Evolutionary conservation across 2,329 filamentous ascomycete species (phyloP).

Genomic region (Pseudophaeomoniella oleicola): DNA sequence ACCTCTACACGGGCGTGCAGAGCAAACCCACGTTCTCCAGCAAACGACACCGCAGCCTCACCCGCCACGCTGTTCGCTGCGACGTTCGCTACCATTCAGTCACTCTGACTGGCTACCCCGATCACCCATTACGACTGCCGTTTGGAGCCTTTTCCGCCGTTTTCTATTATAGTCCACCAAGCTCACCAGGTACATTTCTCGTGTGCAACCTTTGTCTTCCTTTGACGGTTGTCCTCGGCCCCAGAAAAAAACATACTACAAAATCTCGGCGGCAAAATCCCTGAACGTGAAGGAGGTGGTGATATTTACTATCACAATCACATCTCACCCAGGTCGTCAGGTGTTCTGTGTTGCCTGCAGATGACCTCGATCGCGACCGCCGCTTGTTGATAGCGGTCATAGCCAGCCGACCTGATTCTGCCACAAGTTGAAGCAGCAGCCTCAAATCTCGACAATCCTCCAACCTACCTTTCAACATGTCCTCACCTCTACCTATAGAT

Average conservation of each 20-base stretch:
- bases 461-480: slow-evolving; percentile 5
- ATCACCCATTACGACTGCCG: background rate
- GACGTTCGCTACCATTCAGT: background rate
- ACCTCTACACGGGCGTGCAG: too few relatives aligned
- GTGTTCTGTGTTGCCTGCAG: background rate
- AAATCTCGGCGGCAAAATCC: background rate
- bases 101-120: background rate
- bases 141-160: too few relatives aligned
- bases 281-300: background rate
- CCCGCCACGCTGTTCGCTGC: background rate
- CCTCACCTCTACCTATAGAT: slow-evolving; percentile 44
- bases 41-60: background rate
- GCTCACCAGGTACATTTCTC: too few relatives aligned
- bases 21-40: too few relatives aligned
- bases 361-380: background rate
- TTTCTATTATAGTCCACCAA: too few relatives aligned
- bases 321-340: background rate
- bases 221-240: background rate
- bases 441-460: too few relatives aligned
- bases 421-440: too few relatives aligned
- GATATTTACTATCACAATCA: background rate
- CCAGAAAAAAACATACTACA: background rate
- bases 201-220: background rate
- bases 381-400: background rate
- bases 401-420: too few relatives aligned